Conservation (phyloP, 306 rosid species). For the Vicia sativa region DNA sequence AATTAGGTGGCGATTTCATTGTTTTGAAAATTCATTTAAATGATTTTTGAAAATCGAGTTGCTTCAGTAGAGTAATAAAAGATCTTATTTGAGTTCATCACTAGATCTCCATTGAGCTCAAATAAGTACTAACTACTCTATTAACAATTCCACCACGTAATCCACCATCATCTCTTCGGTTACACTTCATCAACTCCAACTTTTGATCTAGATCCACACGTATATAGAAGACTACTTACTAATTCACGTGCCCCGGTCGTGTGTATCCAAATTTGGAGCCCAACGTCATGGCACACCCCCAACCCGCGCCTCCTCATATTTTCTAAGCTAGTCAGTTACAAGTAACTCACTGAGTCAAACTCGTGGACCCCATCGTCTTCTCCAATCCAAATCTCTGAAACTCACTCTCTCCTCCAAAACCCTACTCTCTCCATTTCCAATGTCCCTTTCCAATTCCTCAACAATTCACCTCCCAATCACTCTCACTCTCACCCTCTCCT, state of each 20-base stretch:
- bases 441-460: conserved; percentile 20
- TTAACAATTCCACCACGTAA: too few relatives aligned
- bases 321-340: conserved; percentile 40
- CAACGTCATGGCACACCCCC: not conserved
- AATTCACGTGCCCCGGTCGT: not conserved
- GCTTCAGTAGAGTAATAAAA: too few relatives aligned
- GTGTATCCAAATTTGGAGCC: not conserved
- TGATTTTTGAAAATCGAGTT: too few relatives aligned
- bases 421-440: conserved; percentile 53
- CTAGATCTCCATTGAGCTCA: too few relatives aligned
- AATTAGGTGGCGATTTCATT: too few relatives aligned
- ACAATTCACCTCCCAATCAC: not conserved
- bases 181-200: too few relatives aligned
- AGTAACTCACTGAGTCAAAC: conserved; percentile 41
- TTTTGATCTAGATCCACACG: not conserved
- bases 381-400: conserved; percentile 12
- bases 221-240: not conserved
- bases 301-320: not conserved
- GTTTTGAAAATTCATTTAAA: too few relatives aligned
- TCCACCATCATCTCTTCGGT: too few relatives aligned
- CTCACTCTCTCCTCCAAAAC: conserved; percentile 41
- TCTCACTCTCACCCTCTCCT: not conserved
- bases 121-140: too few relatives aligned
- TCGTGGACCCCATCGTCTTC: conserved; percentile 45
- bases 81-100: too few relatives aligned